These are phyloP conservation scores for Sugiyamaella paludigena DNA, from an alignment of 1,139 yeast genomes.

Conservation along the genomic window DNA sequence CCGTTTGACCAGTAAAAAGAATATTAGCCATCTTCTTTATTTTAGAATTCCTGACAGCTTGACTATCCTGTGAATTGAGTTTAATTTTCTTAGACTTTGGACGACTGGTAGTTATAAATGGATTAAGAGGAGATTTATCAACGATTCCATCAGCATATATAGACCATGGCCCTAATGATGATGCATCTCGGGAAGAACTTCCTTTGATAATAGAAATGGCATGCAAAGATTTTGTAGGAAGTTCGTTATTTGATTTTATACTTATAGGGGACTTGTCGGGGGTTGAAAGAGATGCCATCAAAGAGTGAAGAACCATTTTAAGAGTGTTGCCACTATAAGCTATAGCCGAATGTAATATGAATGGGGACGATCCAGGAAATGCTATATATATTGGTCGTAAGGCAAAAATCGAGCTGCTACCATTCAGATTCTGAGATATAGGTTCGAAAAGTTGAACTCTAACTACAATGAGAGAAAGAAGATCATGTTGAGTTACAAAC, in stretches of 20 bases:
- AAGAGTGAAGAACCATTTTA: slow-evolving; percentile 50
- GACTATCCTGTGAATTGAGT: slow-evolving; percentile 3
- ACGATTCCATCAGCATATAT: slow-evolving; percentile 31
- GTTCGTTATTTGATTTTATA: slow-evolving; percentile 38
- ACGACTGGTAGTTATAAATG: slow-evolving; percentile 4
- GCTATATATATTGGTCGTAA: slow-evolving; percentile 64
- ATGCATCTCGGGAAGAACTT: slow-evolving; percentile 40
- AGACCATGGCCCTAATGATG: slow-evolving; percentile 32
- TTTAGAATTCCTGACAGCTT: slow-evolving; percentile 4
- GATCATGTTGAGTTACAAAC: slow-evolving; percentile 66
- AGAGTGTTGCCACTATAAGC: slow-evolving; percentile 46
- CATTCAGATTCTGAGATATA: slow-evolving; percentile 24
- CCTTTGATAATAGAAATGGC: slow-evolving; percentile 59
- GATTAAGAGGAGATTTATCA: slow-evolving; percentile 27
- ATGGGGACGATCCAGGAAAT: slow-evolving; percentile 65
- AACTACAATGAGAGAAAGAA: slow-evolving; percentile 55
- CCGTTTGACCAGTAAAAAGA: slow-evolving; percentile 29
- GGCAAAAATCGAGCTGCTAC: slow-evolving; percentile 44
- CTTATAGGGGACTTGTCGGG: slow-evolving; percentile 36
- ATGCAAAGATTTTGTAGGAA: slow-evolving; percentile 54
- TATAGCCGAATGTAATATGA: slow-evolving; percentile 56
- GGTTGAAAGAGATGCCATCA: slow-evolving; percentile 47
- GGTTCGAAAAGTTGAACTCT: slow-evolving; percentile 67
- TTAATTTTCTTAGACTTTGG: slow-evolving; percentile 4
- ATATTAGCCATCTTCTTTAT: slow-evolving; percentile 29